A percentile compares a stretch with the other conserved stretches of the same genome.
phyloP scores from a whole-genome alignment of 2,329 filamentous ascomycete species.

The Pseudogymnoascus sp. region DNA sequence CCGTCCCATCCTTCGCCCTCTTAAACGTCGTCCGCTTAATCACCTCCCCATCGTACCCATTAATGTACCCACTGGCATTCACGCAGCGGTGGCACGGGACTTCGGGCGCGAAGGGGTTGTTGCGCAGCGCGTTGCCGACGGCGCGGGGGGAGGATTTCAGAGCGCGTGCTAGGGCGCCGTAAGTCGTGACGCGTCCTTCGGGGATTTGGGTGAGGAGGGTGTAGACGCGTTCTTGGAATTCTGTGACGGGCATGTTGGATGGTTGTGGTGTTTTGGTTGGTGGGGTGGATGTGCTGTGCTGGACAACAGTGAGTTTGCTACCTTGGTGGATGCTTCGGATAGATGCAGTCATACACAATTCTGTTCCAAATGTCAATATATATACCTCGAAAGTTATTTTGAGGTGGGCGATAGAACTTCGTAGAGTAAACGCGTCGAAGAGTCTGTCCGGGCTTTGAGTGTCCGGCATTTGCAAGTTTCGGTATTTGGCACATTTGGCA shows the following conservation, averaged over 20 bases:
- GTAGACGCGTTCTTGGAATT: conserved; percentile 38
- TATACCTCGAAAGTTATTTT: background rate
- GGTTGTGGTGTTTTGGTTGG: background rate
- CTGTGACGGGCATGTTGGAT: background rate
- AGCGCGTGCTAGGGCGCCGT: conserved; percentile 50
- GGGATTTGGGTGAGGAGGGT: conserved; percentile 54
- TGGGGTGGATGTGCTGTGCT: background rate
- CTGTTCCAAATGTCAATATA: background rate
- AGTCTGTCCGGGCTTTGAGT: background rate
- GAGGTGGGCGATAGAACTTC: background rate
- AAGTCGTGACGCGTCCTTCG: conserved; percentile 50
- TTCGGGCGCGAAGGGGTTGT: conserved; percentile 56
- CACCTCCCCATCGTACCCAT: conserved; percentile 58
- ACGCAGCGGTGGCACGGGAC: conserved; percentile 68
- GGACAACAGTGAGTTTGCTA: background rate
- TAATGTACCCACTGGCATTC: conserved; percentile 59
- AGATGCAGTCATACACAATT: background rate
- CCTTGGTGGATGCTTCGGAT: background rate
- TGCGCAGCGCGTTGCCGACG: conserved; percentile 52
- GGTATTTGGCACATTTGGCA: background rate
- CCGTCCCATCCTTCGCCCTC: background rate
- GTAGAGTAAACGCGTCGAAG: background rate
- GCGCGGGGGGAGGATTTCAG: conserved; percentile 53
- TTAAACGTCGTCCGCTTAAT: background rate
- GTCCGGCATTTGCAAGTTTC: background rate